Percentiles rank a stretch among this genome's conserved stretches.
Conservation (phyloP, 2,329 filamentous ascomycete genomes). For the Cercospora nicotianae region DNA sequence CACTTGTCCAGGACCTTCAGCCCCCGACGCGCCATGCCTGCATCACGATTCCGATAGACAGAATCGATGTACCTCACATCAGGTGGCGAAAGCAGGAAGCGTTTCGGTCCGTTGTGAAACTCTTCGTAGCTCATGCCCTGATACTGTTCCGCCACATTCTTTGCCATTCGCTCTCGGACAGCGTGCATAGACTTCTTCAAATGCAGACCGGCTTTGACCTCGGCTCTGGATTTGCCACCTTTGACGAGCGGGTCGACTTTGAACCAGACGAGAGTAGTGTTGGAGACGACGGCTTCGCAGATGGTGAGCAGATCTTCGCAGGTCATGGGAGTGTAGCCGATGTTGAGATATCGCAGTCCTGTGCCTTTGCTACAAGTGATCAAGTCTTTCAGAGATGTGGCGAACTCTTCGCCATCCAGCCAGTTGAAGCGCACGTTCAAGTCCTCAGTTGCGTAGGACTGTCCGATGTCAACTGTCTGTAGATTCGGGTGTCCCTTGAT, state of each 20-base stretch:
- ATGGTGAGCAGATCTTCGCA: conserved; percentile 36
- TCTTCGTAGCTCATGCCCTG: conserved; percentile 28
- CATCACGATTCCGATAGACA: conserved; percentile 43
- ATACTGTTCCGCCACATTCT: conserved; percentile 34
- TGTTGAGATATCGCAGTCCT: conserved; percentile 46
- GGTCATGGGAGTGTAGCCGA: conserved; percentile 42
- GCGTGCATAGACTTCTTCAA: conserved; percentile 20
- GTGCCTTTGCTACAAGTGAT: conserved; percentile 33
- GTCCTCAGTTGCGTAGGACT: conserved; percentile 51
- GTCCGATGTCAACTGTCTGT: conserved; percentile 47
- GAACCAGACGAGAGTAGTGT: conserved; percentile 43
- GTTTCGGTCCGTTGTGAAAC: conserved; percentile 26
- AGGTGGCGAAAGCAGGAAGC: conserved; percentile 27
- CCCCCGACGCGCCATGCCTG: conserved; percentile 35
- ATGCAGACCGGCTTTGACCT: conserved; percentile 26
- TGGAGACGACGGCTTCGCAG: conserved; percentile 36
- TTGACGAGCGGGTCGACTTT: conserved; percentile 42
- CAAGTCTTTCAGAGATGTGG: conserved; percentile 40
- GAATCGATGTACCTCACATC: conserved; percentile 37
- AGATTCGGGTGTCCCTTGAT: conserved; percentile 41
- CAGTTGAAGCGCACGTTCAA: conserved; percentile 52
- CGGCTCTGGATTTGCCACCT: conserved; percentile 21
- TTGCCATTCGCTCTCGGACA: conserved; percentile 23
- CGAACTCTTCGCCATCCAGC: conserved; percentile 42
- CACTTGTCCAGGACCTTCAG: conserved; percentile 38